Base-by-base conservation (phyloP, 2,329 filamentous ascomycete species). In the Aspergillus spinulosporus region DNA sequence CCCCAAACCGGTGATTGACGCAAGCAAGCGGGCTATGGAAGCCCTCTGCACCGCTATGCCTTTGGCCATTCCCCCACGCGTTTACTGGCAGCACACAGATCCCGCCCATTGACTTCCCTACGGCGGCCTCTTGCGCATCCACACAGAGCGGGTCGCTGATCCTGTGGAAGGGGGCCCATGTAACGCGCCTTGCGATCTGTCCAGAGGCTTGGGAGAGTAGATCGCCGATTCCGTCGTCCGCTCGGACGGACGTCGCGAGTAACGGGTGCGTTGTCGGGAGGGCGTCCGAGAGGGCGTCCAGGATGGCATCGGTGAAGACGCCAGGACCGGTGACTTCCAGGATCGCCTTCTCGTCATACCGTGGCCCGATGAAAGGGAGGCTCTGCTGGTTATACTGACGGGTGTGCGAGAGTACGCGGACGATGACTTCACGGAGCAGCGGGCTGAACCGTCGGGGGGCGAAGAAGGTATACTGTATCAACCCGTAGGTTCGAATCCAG, bases 1-100 rank as follows among this genome's bases (percentile, higher is more conserved):
- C 63, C 8, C 64, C 62, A 63, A 72, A 72, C 7, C 68, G 64
- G 61, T 72, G 71, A 36, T 73, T 72, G 2, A 73, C 55, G 52
- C 69, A 73, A 3, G 70, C 70, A 29, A 69, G 60, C 1, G 43
- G n/a, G 34, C 64, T 69, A 1, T 43, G 26, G 42, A 72, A 72
- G 0, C 39, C 51, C 54, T 71, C 66, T 0, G 69, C 57, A 3
- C 66, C 65, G 46, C 68, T 70, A 50, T 73, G 70, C 36, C 71
- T 62, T 56, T 73, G 71, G 12, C 71, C 71, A 58, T 72, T 73
- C 0, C 68, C 71, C 71, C 71, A 73, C 1, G 63, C 67, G 68
- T 96, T 97, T 37, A 96, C 76, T 0, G 93, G 93, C 45, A 97
- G 75, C 5, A 96, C 86, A 88, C 96, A 96, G 59, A 96, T 85